Evolutionary conservation across 2,329 filamentous ascomycete genomes (phyloP).

Genomic region (Neocatenulostroma microsporum): DNA sequence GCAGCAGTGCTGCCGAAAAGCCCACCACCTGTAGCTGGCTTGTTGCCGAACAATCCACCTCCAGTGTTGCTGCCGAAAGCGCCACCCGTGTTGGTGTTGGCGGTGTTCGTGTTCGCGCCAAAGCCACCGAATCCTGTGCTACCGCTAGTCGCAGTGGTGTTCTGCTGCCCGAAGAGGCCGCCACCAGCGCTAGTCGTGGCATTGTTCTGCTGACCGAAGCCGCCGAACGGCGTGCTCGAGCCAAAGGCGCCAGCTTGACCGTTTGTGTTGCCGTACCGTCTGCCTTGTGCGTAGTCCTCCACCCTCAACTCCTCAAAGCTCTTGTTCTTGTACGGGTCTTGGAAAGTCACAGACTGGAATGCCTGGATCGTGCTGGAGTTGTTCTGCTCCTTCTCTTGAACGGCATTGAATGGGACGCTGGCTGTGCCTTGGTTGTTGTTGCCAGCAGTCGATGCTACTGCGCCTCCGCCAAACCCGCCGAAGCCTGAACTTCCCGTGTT

Average conservation of each 20-base stretch:
- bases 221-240: conserved; percentile 47
- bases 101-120: conserved; percentile 21
- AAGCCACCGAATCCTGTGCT: conserved; percentile 11
- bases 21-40: conserved; percentile 39
- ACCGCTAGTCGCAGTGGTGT: conserved; percentile 31
- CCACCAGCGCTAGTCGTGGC: conserved; percentile 21
- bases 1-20: conserved; percentile 36
- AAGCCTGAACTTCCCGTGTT: conserved; percentile 16
- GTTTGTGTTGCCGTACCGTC: conserved; percentile 72
- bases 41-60: conserved; percentile 51
- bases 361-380: conserved; percentile 49
- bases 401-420: conserved; percentile 56
- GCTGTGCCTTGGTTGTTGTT: conserved; percentile 59
- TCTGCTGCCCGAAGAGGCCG: conserved; percentile 29
- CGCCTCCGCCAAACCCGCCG: conserved; percentile 26
- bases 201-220: conserved; percentile 30
- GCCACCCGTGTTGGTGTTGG: conserved; percentile 31
- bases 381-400: conserved; percentile 63
- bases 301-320: conserved; percentile 64
- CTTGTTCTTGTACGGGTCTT: conserved; percentile 76
- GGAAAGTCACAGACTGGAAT: conserved; percentile 73
- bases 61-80: conserved; percentile 25
- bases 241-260: conserved; percentile 80
- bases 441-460: conserved; percentile 41
- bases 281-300: conserved; percentile 81